Percentiles rank a stretch among this genome's conserved stretches.
Conservation (phyloP, 2,329 filamentous ascomycete genomes). For the Penicillium thymicola region DNA sequence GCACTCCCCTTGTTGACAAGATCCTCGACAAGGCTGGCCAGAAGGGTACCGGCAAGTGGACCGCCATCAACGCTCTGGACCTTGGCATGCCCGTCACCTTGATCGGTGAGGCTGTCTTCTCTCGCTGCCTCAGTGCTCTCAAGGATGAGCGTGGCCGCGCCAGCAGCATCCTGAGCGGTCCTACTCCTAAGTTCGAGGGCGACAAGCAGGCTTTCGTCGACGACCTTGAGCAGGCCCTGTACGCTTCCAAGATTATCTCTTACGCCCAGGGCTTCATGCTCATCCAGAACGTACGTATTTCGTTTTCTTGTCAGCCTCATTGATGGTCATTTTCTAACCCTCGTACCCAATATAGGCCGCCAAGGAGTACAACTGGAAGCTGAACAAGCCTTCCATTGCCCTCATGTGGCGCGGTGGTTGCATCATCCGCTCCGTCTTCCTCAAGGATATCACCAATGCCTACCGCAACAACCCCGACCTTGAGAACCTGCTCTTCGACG, state of each 20-base stretch:
- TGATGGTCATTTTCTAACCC: conserved; percentile 1
- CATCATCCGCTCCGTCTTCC: conserved; percentile 99
- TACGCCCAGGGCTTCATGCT: conserved; percentile 99
- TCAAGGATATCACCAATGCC: conserved; percentile 97
- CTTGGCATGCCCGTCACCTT: conserved; percentile 97
- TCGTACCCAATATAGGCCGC: conserved; percentile 62
- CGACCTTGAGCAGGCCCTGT: conserved; percentile 97
- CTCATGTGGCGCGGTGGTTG: conserved; percentile 99
- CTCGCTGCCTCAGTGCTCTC: conserved; percentile 88
- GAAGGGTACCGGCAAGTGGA: conserved; percentile 99
- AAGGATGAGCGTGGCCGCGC: conserved; percentile 90
- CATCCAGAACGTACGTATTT: conserved; percentile 80
- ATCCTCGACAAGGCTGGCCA: conserved; percentile 97
- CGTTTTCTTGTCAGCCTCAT: neutral
- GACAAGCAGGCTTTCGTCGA: conserved; percentile 91
- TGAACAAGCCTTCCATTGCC: conserved; percentile 99
- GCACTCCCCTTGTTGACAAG: conserved; percentile 90
- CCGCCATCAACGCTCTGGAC: conserved; percentile 96
- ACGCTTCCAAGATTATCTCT: conserved; percentile 99
- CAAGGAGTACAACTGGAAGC: conserved; percentile 95
- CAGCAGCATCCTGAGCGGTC: conserved; percentile 73
- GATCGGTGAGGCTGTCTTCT: conserved; percentile 94
- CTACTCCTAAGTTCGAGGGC: conserved; percentile 75
- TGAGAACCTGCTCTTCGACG: conserved; percentile 96
- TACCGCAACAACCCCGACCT: conserved; percentile 94